phyloP scores from a whole-genome alignment of 2,329 filamentous ascomycete genomes.

The Pseudonectria buxi region DNA sequence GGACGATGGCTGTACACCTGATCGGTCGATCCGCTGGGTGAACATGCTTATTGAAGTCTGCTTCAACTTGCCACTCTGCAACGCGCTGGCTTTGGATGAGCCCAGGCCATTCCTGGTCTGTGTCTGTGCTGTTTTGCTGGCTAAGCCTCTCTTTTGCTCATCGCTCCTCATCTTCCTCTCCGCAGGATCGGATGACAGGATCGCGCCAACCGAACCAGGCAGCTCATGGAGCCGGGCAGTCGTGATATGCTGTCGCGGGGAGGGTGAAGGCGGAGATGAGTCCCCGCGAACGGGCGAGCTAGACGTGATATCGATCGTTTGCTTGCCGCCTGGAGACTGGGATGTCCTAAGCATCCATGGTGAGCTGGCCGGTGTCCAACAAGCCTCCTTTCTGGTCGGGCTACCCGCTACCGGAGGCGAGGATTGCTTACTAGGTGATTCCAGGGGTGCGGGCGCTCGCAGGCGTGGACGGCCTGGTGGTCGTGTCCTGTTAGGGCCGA shows the following conservation, averaged over 20 bases:
- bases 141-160: background rate
- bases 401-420: conserved; percentile 17
- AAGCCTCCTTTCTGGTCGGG: conserved; percentile 18
- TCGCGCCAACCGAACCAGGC: conserved; percentile 20
- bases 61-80: conserved; percentile 17
- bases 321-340: conserved; percentile 17
- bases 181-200: conserved; percentile 13
- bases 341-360: conserved; percentile 33
- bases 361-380: conserved; percentile 38
- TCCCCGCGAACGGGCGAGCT: conserved; percentile 29
- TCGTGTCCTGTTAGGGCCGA: conserved; percentile 3
- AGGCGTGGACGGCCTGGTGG: conserved; percentile 10
- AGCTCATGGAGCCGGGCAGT: conserved; percentile 10
- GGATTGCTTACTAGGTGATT: conserved; percentile 31
- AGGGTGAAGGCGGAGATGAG: conserved; percentile 24
- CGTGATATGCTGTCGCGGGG: conserved; percentile 13
- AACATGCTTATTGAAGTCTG: conserved; percentile 30
- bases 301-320: conserved; percentile 40
- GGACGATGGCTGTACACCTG: conserved; percentile 4
- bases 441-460: conserved; percentile 20
- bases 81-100: background rate
- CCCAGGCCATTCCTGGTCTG: too few species aligned
- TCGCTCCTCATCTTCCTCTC: conserved; percentile 13
- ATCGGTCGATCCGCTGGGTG: conserved; percentile 7
- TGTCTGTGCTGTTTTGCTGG: conserved; percentile 1